A percentile compares a stretch with the other conserved stretches of the same genome.
phyloP scores from a whole-genome alignment of 2,329 filamentous ascomycete genomes.

The Hyphodiscus sp. region DNA sequence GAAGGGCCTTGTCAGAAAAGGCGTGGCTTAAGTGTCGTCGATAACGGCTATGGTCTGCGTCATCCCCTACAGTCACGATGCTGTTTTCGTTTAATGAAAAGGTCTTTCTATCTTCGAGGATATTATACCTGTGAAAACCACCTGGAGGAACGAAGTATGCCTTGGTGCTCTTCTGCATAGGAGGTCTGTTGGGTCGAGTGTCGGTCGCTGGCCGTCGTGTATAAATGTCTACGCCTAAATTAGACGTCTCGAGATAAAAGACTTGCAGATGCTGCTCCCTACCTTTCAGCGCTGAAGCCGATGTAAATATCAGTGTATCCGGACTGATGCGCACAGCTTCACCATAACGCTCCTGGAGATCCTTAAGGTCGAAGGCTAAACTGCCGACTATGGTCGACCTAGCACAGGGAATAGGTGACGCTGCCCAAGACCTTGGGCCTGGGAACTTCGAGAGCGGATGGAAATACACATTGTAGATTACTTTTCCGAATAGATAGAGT shows the following conservation, averaged over 20 bases:
- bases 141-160: no score
- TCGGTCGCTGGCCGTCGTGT: no score
- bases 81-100: no score
- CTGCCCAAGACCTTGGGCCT: constrained; percentile 22
- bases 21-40: constrained; percentile 23
- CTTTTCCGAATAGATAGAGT: no score
- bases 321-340: constrained; percentile 26
- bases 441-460: constrained; percentile 29
- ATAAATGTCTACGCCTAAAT: no score
- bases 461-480: constrained; percentile 13
- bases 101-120: no score
- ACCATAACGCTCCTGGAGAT: constrained; percentile 25
- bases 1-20: constrained; percentile 28
- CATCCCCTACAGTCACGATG: no score
- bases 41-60: constrained; percentile 20
- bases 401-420: constrained; percentile 4
- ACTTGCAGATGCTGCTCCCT: background rate
- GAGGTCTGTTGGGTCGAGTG: no score
- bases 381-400: constrained; percentile 2
- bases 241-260: no score
- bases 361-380: constrained; percentile 1
- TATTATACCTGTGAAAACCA: no score
- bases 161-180: no score
- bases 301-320: constrained; percentile 26
- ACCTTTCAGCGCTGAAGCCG: background rate